phyloP scores from a whole-genome alignment of 2,329 filamentous ascomycete genomes.

The Apiospora malaysiana region DNA sequence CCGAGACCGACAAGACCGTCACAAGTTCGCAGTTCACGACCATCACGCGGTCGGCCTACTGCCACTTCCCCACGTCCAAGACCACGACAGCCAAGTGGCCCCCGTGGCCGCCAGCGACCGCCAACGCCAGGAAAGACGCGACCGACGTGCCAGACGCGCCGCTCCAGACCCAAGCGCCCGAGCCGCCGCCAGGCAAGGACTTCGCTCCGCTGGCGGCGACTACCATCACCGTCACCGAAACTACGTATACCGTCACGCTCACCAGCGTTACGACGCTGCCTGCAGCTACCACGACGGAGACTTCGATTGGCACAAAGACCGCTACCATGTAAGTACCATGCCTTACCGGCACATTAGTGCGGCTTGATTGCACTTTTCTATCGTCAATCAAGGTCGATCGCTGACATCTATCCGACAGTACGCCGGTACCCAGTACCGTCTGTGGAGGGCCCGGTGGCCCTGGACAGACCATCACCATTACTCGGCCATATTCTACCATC shows the following conservation, averaged over 20 bases:
- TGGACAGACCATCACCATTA: slow-evolving; percentile 38
- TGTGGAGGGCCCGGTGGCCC: slow-evolving; percentile 37
- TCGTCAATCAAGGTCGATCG: not conserved
- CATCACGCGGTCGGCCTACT: slow-evolving; percentile 39
- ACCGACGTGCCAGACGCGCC: not conserved
- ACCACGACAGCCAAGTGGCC: slow-evolving; percentile 26
- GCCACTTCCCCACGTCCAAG: slow-evolving; percentile 39
- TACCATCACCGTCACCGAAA: slow-evolving; percentile 46
- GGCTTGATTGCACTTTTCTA: no score
- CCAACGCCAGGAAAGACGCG: slow-evolving; percentile 19
- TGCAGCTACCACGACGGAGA: slow-evolving; percentile 41
- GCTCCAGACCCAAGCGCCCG: slow-evolving; percentile 1
- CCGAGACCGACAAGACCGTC: slow-evolving; percentile 39
- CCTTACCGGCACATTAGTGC: not conserved
- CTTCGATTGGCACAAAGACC: slow-evolving; percentile 40
- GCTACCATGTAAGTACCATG: slow-evolving; percentile 37
- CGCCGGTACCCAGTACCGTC: slow-evolving; percentile 42
- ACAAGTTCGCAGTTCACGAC: slow-evolving; percentile 43
- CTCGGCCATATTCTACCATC: slow-evolving; percentile 35
- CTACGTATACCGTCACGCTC: slow-evolving; percentile 36
- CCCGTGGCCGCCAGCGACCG: slow-evolving; percentile 31
- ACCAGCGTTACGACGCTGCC: slow-evolving; percentile 40
- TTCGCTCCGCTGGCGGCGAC: slow-evolving; percentile 38
- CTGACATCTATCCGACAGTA: slow-evolving; percentile 30
- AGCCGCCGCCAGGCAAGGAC: slow-evolving; percentile 25